phyloP scores from a whole-genome alignment of 805 yeast genomes.

The Saccharomycopsis sp. region DNA sequence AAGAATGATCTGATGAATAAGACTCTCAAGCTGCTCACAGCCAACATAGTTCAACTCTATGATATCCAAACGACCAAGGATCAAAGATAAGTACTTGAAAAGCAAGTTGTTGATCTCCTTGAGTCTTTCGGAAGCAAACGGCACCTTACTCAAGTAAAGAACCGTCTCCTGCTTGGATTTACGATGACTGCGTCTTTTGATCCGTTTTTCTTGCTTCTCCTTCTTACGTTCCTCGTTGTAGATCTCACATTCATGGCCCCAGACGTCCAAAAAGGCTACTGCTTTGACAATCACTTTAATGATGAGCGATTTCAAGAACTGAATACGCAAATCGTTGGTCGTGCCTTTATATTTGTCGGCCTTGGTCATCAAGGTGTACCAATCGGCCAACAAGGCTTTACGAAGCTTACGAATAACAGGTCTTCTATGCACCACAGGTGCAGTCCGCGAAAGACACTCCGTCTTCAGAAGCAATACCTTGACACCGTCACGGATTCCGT shows the following conservation, averaged over 20 bases:
- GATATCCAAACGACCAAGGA: constrained; percentile 71
- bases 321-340: constrained; percentile 48
- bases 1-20: constrained; percentile 63
- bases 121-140: constrained; percentile 55
- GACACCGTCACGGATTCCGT: constrained; percentile 69
- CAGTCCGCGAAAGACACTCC: constrained; percentile 68
- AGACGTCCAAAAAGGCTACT: constrained; percentile 55
- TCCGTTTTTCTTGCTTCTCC: constrained; percentile 21
- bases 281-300: constrained; percentile 64
- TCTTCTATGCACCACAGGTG: constrained; percentile 56
- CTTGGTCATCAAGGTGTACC: constrained; percentile 72
- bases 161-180: constrained; percentile 34
- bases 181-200: constrained; percentile 21
- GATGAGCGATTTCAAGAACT: constrained; percentile 54
- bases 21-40: constrained; percentile 56
- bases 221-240: constrained; percentile 29
- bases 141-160: constrained; percentile 46
- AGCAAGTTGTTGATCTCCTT: constrained; percentile 57
- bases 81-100: constrained; percentile 55
- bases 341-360: constrained; percentile 72
- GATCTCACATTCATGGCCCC: constrained; percentile 59
- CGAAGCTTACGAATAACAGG: constrained; percentile 58
- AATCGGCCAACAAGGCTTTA: constrained; percentile 65
- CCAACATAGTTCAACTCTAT: constrained; percentile 69
- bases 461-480: constrained; percentile 56